phyloP scores from a whole-genome alignment of 495 filamentous ascomycete genomes.

The Bathelium albidoporum region DNA sequence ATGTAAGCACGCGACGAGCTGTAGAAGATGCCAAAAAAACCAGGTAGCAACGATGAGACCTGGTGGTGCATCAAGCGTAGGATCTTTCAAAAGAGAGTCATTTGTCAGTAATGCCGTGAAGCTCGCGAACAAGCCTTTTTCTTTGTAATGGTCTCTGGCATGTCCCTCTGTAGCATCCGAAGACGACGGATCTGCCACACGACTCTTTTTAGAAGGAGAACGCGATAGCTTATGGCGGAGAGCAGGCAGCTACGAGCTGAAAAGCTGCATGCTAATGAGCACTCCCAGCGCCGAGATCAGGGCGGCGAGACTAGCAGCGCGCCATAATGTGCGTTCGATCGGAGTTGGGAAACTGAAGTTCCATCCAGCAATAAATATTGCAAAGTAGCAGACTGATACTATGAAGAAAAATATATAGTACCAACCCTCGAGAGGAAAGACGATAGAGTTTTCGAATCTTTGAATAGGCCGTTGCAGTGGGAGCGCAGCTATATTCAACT shows the following conservation, averaged over 20 bases:
- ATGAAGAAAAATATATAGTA: not conserved
- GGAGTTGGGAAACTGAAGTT: constrained; percentile 13
- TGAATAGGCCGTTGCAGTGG: constrained; percentile 1
- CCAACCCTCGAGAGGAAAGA: not conserved
- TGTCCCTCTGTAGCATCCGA: not conserved
- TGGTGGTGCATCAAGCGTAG: not conserved
- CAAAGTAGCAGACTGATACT: not conserved
- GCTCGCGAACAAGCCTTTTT: not conserved
- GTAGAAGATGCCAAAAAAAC: constrained; percentile 10
- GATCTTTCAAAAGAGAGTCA: not conserved
- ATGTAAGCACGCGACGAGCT: constrained; percentile 8
- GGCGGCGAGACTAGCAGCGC: not conserved
- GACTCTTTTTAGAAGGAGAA: not conserved
- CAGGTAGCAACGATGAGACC: not conserved
- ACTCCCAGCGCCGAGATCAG: not conserved
- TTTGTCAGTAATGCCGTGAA: not conserved
- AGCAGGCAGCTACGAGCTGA: not conserved
- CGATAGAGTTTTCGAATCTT: not conserved
- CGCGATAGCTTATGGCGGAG: not conserved
- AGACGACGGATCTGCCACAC: not conserved
- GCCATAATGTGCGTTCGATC: constrained; percentile 15
- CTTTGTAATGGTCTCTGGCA: not conserved
- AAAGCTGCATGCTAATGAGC: not conserved
- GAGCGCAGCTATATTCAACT: not conserved
- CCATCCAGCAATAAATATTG: constrained; percentile 15